phyloP scores from a whole-genome alignment of 495 filamentous ascomycete genomes.

The Penicillium angulare region DNA sequence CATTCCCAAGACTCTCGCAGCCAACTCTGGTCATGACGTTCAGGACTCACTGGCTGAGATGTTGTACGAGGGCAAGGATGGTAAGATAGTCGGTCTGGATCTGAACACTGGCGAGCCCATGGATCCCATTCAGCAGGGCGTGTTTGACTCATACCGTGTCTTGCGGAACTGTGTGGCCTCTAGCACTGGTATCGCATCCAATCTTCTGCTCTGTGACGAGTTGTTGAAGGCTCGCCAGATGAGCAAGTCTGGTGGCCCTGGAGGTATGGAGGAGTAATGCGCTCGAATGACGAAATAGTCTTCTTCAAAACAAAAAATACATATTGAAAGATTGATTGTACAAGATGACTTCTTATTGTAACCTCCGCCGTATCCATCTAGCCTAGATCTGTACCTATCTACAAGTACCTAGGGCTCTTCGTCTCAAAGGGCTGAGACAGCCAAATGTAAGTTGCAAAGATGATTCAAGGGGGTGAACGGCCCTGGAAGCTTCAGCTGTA shows the following conservation, averaged over 20 bases:
- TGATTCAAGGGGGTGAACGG: too few species aligned
- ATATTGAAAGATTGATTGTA: constrained; percentile 11
- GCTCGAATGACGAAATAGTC: constrained; percentile 21
- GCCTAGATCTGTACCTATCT: too few species aligned
- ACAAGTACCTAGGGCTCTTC: too few species aligned
- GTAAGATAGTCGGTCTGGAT: constrained; percentile 83
- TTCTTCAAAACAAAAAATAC: constrained; percentile 28
- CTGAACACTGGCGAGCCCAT: constrained; percentile 85
- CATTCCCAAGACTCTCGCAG: constrained; percentile 95
- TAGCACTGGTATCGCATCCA: constrained; percentile 90
- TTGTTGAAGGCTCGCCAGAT: constrained; percentile 97
- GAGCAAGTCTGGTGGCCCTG: constrained; percentile 51
- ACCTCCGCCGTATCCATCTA: too few species aligned
- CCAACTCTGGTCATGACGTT: constrained; percentile 94
- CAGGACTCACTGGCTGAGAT: constrained; percentile 85
- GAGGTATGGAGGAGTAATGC: constrained; percentile 47
- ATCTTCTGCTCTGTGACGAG: constrained; percentile 95
- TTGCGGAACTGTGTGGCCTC: constrained; percentile 90
- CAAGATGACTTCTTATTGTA: too few species aligned
- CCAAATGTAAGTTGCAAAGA: too few species aligned
- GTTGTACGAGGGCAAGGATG: constrained; percentile 81
- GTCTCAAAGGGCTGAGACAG: too few species aligned
- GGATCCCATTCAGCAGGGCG: constrained; percentile 90
- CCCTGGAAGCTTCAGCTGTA: too few species aligned
- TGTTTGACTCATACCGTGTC: constrained; percentile 96